Base-by-base conservation (phyloP, 352 stramenopile species). In the Pythium scleroteichum region DNA sequence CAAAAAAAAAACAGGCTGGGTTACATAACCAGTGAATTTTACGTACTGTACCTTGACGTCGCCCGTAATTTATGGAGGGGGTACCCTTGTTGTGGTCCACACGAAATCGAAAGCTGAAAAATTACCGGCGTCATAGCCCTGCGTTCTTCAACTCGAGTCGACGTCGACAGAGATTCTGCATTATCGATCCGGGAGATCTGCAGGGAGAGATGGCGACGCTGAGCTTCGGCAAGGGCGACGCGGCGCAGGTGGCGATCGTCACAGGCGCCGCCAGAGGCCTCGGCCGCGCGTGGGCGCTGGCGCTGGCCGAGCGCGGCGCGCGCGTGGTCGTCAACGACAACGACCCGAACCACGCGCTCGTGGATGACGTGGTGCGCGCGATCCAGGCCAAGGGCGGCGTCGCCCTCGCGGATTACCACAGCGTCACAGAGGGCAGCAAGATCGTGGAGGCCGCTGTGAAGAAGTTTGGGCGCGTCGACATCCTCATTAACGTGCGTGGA, bases 291-390 rank as follows among this genome's bases (percentile, higher is more conserved):
- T 87, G 75, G 73, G 78, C 78, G 9, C 14, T 85, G 26, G 70
- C 73, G 19, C 59, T 90, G 24, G 76, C 75, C 13, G 63, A 48
- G 38, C 75, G 76, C 17, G 80, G 77, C 16, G 75, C 76, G 54
- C 71, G 69, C 35, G 73, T 89, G 35, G 71, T 88, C 9, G 82
- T 85, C 47, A 91, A 91, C 58, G 82, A 91, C 73, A 81, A 76
- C 58, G 80, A 86, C 64, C 19, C 53, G n/a, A 65, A 87, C 45
- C 73, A 46, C 13, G 69, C 55, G 42, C 66, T 86, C 16, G 72
- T 87, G 41, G 63, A 85, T 26, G 46, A 40, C 5, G 70, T 87
- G 12, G 81, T 88, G 51, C 24, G 52, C 24, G 46, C 33, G 35
- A 88, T 88, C 50, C 41, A 54, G n/a, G 54, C 23, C 6, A 42